Evolutionary conservation across 164 flowering plant species (phyloP).

Genomic region (Annona cherimola): DNA sequence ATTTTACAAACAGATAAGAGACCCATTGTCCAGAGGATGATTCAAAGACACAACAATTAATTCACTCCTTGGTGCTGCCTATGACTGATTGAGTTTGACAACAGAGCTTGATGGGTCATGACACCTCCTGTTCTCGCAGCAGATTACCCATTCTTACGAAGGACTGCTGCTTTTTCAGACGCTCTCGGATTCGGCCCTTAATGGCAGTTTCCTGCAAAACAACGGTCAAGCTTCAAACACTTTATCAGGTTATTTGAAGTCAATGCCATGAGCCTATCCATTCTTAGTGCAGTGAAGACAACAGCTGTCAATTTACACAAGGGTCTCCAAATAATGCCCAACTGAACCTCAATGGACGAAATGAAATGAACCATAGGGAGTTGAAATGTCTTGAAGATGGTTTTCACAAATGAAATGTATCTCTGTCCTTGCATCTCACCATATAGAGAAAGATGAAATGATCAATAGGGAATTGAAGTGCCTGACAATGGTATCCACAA

Average conservation of each 20-base stretch:
- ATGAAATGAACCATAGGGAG: too few relatives aligned
- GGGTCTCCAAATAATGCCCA: not conserved
- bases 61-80: too few relatives aligned
- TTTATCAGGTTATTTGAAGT: not conserved
- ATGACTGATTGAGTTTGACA: too few relatives aligned
- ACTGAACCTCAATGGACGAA: not conserved
- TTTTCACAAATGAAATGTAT: too few relatives aligned
- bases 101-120: not conserved
- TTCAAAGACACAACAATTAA: too few relatives aligned
- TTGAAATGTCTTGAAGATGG: too few relatives aligned
- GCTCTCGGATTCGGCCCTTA: slow-evolving; percentile 27
- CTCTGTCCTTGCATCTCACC: too few relatives aligned
- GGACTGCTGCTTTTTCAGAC: slow-evolving; percentile 19
- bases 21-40: too few relatives aligned
- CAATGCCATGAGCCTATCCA: not conserved
- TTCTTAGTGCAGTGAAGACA: not conserved
- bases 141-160: not conserved
- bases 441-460: too few relatives aligned
- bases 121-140: slow-evolving; percentile 7
- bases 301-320: not conserved
- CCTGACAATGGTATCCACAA: too few relatives aligned
- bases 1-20: too few relatives aligned
- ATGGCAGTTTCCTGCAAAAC: slow-evolving; percentile 23
- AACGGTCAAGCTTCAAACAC: not conserved
- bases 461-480: too few relatives aligned